Conservation (phyloP, 495 filamentous ascomycete species). For the Pseudevernia furfuracea region DNA sequence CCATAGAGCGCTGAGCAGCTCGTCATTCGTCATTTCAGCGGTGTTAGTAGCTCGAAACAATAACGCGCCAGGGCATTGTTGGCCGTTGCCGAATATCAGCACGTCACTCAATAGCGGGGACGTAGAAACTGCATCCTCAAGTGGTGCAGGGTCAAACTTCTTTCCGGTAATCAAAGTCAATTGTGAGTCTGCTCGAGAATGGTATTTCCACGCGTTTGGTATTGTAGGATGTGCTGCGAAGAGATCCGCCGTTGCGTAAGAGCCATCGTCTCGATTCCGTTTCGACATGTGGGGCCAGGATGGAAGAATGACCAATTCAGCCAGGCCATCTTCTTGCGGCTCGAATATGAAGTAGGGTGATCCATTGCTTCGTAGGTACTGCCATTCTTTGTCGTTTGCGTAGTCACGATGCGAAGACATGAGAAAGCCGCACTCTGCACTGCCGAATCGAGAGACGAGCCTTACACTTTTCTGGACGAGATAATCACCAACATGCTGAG, state of each 20-base stretch:
- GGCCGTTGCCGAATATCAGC: slow-evolving; percentile 43
- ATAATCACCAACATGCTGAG: slow-evolving; percentile 36
- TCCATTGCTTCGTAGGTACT: slow-evolving; percentile 48
- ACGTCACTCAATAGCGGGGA: slow-evolving; percentile 35
- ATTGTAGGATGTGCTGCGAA: slow-evolving; percentile 49
- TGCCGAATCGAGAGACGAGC: slow-evolving; percentile 49
- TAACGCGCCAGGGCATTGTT: slow-evolving; percentile 39
- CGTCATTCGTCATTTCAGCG: slow-evolving; percentile 15
- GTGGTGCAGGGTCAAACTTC: slow-evolving; percentile 58
- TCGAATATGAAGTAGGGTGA: slow-evolving; percentile 45
- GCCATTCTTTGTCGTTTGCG: slow-evolving; percentile 52
- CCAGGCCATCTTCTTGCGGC: slow-evolving; percentile 42
- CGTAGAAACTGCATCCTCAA: slow-evolving; percentile 44
- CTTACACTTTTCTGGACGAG: slow-evolving; percentile 42
- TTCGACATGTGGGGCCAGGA: slow-evolving; percentile 59
- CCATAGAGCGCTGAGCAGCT: slow-evolving; percentile 33
- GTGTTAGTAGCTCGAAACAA: slow-evolving; percentile 29
- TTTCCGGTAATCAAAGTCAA: slow-evolving; percentile 58
- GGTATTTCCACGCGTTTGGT: slow-evolving; percentile 50
- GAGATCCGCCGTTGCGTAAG: slow-evolving; percentile 51
- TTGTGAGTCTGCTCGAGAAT: slow-evolving; percentile 51
- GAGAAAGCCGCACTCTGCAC: slow-evolving; percentile 51
- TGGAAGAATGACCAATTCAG: slow-evolving; percentile 52
- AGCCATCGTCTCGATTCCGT: slow-evolving; percentile 50
- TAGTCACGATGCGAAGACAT: slow-evolving; percentile 46